These are phyloP conservation scores for Stachybotrys chartarum DNA, from an alignment of 2,329 filamentous ascomycete species.

Conservation along the genomic window DNA sequence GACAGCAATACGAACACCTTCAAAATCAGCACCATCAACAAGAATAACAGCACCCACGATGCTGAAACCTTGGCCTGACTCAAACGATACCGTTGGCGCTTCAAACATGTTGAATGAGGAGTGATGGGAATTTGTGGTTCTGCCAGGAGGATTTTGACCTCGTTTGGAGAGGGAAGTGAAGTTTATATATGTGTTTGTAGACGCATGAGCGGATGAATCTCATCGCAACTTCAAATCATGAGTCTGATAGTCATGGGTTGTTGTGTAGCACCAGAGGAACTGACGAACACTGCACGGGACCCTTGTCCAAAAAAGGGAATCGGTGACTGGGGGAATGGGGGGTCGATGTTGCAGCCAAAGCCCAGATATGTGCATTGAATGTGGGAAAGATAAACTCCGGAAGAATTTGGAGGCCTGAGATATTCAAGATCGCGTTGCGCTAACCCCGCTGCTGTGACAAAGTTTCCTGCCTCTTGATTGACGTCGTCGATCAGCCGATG, in stretches of 20 bases:
- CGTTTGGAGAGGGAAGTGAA: too few relatives aligned
- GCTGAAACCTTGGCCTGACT: constrained; percentile 13
- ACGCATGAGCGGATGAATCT: too few relatives aligned
- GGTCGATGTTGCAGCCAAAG: not conserved
- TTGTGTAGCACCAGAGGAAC: not conserved
- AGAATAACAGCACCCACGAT: constrained; percentile 21
- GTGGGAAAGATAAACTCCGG: not conserved
- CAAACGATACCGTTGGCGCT: constrained; percentile 15
- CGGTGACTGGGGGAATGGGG: not conserved
- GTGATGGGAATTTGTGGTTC: not conserved
- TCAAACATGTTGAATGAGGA: constrained; percentile 15
- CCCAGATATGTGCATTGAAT: not conserved
- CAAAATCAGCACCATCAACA: constrained; percentile 19
- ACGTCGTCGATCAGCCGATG: too few relatives aligned
- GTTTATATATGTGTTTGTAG: too few relatives aligned
- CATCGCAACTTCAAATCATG: too few relatives aligned
- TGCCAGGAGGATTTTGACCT: not conserved
- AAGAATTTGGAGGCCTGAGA: too few relatives aligned
- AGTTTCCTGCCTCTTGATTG: too few relatives aligned
- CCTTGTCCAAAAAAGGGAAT: not conserved
- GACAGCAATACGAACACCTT: constrained; percentile 25
- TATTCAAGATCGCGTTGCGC: too few relatives aligned
- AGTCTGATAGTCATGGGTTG: not conserved
- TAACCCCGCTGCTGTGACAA: too few relatives aligned
- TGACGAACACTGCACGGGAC: not conserved